These are phyloP conservation scores for Parascedosporium putredinis DNA, from an alignment of 2,329 filamentous ascomycete genomes.

Conservation along the genomic window DNA sequence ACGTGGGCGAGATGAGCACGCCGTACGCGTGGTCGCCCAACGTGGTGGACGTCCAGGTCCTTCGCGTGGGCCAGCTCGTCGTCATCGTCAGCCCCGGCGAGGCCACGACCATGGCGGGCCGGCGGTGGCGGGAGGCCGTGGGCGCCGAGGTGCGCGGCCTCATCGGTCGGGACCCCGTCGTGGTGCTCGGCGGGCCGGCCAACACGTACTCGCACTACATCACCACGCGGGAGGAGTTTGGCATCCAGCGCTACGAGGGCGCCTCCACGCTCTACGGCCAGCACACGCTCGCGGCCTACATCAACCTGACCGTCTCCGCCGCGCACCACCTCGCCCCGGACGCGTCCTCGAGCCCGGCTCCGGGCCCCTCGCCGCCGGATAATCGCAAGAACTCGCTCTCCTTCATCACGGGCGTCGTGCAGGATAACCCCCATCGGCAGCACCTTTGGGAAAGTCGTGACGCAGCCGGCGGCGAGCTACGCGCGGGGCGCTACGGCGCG, in stretches of 20 bases:
- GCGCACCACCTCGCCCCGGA: slow-evolving; percentile 54
- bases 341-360: slow-evolving; percentile 23
- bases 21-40: slow-evolving; percentile 86
- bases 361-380: slow-evolving; percentile 59
- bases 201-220: slow-evolving; percentile 64
- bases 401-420: slow-evolving; percentile 71
- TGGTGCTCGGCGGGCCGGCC: slow-evolving; percentile 75
- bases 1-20: slow-evolving; percentile 63
- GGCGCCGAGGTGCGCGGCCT: slow-evolving; percentile 34
- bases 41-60: slow-evolving; percentile 74
- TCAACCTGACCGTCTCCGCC: slow-evolving; percentile 64
- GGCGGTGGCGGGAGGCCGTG: slow-evolving; percentile 71
- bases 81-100: slow-evolving; percentile 82
- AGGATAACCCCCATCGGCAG: slow-evolving; percentile 57
- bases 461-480: slow-evolving; percentile 40
- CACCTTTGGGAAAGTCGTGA: slow-evolving; percentile 57
- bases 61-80: slow-evolving; percentile 74
- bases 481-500: slow-evolving; percentile 46
- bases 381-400: slow-evolving; percentile 64
- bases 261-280: slow-evolving; percentile 80
- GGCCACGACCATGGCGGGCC: slow-evolving; percentile 82
- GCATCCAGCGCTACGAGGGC: slow-evolving; percentile 79
- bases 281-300: slow-evolving; percentile 75
- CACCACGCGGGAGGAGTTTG: slow-evolving; percentile 18
- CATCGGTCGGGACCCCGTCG: slow-evolving; percentile 47